Percentiles rank a stretch among this genome's conserved stretches.
Conservation (phyloP, 2,329 filamentous ascomycete genomes). For the Metarhizium rileyi region DNA sequence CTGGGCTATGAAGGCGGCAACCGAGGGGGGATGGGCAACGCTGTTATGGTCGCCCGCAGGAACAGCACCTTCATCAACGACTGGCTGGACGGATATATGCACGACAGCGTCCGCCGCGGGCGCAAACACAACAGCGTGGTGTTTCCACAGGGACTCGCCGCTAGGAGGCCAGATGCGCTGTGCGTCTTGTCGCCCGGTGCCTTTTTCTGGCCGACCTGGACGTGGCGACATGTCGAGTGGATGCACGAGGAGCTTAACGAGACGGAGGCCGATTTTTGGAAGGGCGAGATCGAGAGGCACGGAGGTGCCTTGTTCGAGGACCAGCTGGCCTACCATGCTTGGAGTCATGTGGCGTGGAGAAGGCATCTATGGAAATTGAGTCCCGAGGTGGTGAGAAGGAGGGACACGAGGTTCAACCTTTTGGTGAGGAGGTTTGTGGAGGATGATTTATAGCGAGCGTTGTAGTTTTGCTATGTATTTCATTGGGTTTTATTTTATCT, state of each 20-base stretch:
- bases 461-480: background rate
- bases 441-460: slow-evolving; percentile 5
- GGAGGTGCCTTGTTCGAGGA: slow-evolving; percentile 9
- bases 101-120: background rate
- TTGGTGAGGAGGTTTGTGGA: slow-evolving; percentile 11
- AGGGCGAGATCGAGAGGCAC: slow-evolving; percentile 3
- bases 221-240: slow-evolving; percentile 9
- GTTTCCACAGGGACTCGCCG: slow-evolving; percentile 6
- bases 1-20: slow-evolving; percentile 10
- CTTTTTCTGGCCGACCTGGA: slow-evolving; percentile 12
- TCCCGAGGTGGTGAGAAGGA: slow-evolving; percentile 4
- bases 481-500: too few relatives aligned
- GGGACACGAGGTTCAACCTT: slow-evolving; percentile 11
- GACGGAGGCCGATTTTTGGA: slow-evolving; percentile 6
- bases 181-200: slow-evolving; percentile 9
- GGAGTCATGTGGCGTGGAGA: slow-evolving; percentile 7
- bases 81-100: slow-evolving; percentile 7
- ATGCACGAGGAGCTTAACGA: slow-evolving; percentile 9
- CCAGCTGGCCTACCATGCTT: slow-evolving; percentile 12
- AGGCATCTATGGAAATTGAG: slow-evolving; percentile 5
- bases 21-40: slow-evolving; percentile 8
- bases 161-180: slow-evolving; percentile 2
- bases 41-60: slow-evolving; percentile 9
- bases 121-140: slow-evolving; percentile 6
- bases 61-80: slow-evolving; percentile 9